Base-by-base conservation (phyloP, 768 basidiomycete species). In the Amyloporia xantha region DNA sequence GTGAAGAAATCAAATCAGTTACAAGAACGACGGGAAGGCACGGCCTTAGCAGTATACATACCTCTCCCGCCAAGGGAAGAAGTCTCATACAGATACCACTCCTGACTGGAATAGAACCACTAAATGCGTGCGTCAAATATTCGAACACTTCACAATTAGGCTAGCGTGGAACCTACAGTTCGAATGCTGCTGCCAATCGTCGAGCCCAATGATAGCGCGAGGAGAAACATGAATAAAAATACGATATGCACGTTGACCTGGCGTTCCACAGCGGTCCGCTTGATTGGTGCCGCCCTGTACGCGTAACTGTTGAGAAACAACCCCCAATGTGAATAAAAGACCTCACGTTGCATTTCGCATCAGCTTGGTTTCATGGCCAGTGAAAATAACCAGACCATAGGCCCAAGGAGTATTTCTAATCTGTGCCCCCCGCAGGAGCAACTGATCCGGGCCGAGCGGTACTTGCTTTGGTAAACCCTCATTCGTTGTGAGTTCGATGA, bases 231-330 rank as follows among this genome's bases (percentile, higher is more conserved):
- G 66, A 99, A 97, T 50, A 99, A 72, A 68, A 95, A 98, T 9
- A 98, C 80, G 54, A 99, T 98, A 58, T 98, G 96, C 1, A 84
- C 74, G 59, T 99, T 99, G 61, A 99, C 96, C 66, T 96, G 91
- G 36, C 84, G 76, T 66, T 98, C 96, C 23, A 99, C 93, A 1
- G 91, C 89, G 0, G 96, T 99, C 43, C 93, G 74, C 69, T 98
- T 99, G 69, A 98, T 91, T 10, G 96, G 96, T 5, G 96, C 87
- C 36, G 93, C 91, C 23, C 93, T 95, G 54, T 5, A 26, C 4
- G 19, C 19, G 9, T 9, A 39, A 7, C 30, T 33, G 30, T 17
- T n/a, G 15, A 39, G 7, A 9, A 12, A 50, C 11, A 49, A 27
- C n/a, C 28, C 38, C 5, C 25, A 11, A 19, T 19, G 9, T 39